Percentiles rank a stretch among this genome's conserved stretches.
phyloP scores from a whole-genome alignment of 2,329 filamentous ascomycete genomes.

The Talaromyces sp. region DNA sequence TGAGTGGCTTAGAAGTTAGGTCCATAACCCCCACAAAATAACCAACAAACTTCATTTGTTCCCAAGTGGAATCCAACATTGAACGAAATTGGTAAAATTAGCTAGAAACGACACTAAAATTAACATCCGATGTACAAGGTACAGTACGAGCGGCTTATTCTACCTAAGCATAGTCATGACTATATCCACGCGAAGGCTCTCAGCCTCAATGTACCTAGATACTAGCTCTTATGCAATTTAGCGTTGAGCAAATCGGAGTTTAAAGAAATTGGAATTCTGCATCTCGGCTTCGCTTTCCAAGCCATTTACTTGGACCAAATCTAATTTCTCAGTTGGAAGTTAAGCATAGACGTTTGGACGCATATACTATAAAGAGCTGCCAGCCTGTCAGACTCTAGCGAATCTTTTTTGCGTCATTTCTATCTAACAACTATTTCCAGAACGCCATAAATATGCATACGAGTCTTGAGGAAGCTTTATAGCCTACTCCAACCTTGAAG shows the following conservation, averaged over 20 bases:
- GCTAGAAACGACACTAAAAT: background rate
- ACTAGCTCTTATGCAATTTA: background rate
- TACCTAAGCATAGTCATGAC: background rate
- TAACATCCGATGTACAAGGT: background rate
- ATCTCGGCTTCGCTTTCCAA: too few species aligned
- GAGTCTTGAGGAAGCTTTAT: background rate
- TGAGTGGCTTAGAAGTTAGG: background rate
- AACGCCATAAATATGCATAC: background rate
- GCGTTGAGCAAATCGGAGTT: background rate
- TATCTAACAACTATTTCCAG: background rate
- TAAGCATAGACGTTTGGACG: too few species aligned
- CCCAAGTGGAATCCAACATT: background rate
- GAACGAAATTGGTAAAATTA: background rate
- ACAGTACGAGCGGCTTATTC: background rate
- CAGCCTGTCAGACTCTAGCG: background rate
- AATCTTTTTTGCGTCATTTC: background rate
- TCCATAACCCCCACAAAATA: background rate
- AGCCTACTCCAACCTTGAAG: background rate
- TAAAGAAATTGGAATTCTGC: too few species aligned
- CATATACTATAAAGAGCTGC: background rate
- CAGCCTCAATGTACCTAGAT: background rate
- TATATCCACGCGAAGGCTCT: background rate
- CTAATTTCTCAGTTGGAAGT: background rate
- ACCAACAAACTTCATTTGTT: background rate
- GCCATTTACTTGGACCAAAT: background rate